A percentile compares a stretch with the other conserved stretches of the same genome.
phyloP scores from a whole-genome alignment of 2,329 filamentous ascomycete species.

The Aspergillus ibericus region DNA sequence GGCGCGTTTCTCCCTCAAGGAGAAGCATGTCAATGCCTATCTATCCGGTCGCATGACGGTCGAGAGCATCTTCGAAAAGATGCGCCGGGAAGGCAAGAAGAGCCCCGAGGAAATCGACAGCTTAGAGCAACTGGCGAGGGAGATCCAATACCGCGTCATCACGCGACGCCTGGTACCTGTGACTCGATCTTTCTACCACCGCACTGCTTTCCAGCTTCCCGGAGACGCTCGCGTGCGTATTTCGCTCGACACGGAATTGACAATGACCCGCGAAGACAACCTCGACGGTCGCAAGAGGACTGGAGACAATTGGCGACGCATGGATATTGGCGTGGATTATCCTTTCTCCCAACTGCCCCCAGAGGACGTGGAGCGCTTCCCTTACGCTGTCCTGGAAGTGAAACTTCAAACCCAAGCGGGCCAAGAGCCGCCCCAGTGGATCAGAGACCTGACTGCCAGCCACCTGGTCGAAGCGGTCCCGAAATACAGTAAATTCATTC shows the following conservation, averaged over 20 bases:
- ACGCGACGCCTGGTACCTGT: conserved; percentile 85
- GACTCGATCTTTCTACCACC: conserved; percentile 95
- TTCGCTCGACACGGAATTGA: conserved; percentile 92
- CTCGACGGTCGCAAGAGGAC: conserved; percentile 73
- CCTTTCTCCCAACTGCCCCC: conserved; percentile 87
- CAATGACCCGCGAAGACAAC: conserved; percentile 94
- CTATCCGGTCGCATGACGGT: conserved; percentile 81
- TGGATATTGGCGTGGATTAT: conserved; percentile 95
- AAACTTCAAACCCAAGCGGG: conserved; percentile 96
- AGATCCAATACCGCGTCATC: conserved; percentile 91
- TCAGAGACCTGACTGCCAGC: conserved; percentile 85
- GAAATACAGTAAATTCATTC: conserved; percentile 99
- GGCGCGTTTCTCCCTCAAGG: conserved; percentile 89
- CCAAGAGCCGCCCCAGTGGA: conserved; percentile 94
- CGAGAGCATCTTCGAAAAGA: conserved; percentile 91
- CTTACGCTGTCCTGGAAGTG: conserved; percentile 93
- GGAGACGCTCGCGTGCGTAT: conserved; percentile 95
- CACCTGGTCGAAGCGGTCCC: conserved; percentile 98
- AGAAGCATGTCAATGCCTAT: conserved; percentile 95
- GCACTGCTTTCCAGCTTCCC: conserved; percentile 94
- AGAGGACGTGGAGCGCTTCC: conserved; percentile 85
- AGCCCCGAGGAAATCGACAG: conserved; percentile 84
- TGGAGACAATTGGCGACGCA: conserved; percentile 91
- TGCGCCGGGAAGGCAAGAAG: conserved; percentile 92
- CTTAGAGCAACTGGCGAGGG: conserved; percentile 82